Base-by-base conservation (phyloP, 1,284 basidiomycete genomes). In the Cutaneotrichosporon sp. region DNA sequence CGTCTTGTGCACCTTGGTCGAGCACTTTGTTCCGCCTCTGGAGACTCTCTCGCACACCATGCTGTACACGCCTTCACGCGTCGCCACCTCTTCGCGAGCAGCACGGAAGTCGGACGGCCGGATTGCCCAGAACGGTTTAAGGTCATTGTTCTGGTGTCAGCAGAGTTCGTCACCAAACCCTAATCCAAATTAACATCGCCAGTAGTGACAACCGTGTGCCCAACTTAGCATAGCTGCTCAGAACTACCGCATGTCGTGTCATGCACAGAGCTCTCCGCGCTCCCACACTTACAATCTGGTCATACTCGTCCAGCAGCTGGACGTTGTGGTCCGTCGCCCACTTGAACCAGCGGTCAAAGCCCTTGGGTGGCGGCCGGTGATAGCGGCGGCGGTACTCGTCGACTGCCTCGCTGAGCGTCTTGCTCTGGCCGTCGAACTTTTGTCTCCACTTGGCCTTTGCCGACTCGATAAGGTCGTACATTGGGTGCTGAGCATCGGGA, bases 331-430 rank as follows among this genome's bases (percentile, higher is more conserved):
- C 40, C 57, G 59, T 13, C 1, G 60, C 66, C 55, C 67, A 75
- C 4, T 33, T 33, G 69, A 69, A 75, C 69, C 69, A 73, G 43
- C 60, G 55, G 43, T 73, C 71, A 54, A 73, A 73, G 1, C 71
- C 71, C 43, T 66, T 66, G 1, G 77, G 77, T 12, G 76, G 74
- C 4, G 64, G 37, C 17, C 68, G 62, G 18, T 60, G 59, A 54
- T 78, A 77, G 33, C 77, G 62, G 40, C 69, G 56, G 46, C 67
- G 60, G 59, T 78, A 78, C 58, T 74, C 73, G 49, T 66, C 60
- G 3, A 76, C 74, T 4, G 77, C 76, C 50, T 76, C 63, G 0
- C 46, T 50, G 10, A 79, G 58, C 3, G 75, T 77, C 46, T 52
- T 64, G 51, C 76, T 77, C 55, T 75, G 69, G 44, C 56, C 61